Conservation (phyloP, 1,284 basidiomycete genomes). For the Trichosporon sp. region DNA sequence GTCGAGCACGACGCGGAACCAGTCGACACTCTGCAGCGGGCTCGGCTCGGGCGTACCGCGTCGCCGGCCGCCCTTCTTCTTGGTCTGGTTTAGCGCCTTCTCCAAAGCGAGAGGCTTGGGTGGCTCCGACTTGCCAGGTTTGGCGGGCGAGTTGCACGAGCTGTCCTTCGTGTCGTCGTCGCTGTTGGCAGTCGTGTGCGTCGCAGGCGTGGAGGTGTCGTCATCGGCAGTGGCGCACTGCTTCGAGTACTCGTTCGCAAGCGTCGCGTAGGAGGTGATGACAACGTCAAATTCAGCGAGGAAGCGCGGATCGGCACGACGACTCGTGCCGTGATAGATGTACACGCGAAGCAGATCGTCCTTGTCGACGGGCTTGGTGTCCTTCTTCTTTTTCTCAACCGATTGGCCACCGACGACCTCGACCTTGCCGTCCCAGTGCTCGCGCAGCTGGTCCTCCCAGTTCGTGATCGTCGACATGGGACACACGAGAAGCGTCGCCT, state of each 20-base stretch:
- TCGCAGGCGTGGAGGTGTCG: constrained; percentile 45
- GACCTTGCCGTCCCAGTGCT: constrained; percentile 88
- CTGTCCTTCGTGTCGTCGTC: constrained; percentile 40
- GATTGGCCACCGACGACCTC: constrained; percentile 73
- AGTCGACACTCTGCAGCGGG: constrained; percentile 91
- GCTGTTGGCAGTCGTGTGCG: constrained; percentile 42
- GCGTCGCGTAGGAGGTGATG: constrained; percentile 93
- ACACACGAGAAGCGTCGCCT: constrained; percentile 94
- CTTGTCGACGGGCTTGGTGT: constrained; percentile 34
- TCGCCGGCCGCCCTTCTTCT: constrained; percentile 59
- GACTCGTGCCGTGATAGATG: constrained; percentile 90
- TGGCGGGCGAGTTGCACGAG: constrained; percentile 6
- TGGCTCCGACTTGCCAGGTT: constrained; percentile 1
- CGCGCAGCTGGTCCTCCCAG: constrained; percentile 97
- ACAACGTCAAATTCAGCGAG: constrained; percentile 95
- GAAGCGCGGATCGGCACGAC: constrained; percentile 79
- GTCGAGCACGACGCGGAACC: constrained; percentile 97
- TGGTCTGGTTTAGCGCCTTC: constrained; percentile 64
- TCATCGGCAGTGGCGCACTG: constrained; percentile 68
- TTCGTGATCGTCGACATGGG: constrained; percentile 95
- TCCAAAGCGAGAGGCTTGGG: constrained; percentile 62
- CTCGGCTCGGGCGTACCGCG: constrained; percentile 62
- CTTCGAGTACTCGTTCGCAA: constrained; percentile 92
- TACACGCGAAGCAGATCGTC: constrained; percentile 70
- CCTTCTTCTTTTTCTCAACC: constrained; percentile 32